Base-by-base conservation (phyloP, 441 rosid species). In the Erodium trifolium region DNA sequence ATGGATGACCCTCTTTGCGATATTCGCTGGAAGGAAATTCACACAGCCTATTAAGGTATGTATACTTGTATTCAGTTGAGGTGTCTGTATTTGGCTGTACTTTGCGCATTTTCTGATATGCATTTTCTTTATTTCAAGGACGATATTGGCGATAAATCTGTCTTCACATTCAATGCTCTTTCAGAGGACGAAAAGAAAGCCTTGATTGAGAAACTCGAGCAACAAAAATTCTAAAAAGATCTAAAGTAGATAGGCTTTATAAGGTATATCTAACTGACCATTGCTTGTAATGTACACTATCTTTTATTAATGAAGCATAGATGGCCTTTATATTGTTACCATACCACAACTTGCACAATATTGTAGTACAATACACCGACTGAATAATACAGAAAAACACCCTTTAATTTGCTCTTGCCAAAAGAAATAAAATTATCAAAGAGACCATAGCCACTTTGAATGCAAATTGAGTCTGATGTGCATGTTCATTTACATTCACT, bases 21-120 rank as follows among this genome's bases (percentile, higher is more conserved):
- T 93, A 77, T 93, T 93, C 80, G 92, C 98, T 2, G 98, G 93
- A 67, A 83, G 98, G 79, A 93, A 93, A 76, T 91, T 93, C 75
- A 88, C 97, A 65, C 97, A 91, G 80, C 95, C 95, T 39, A 79
- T 93, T 23, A 91, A 93, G 98, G 98, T 86, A 81, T 39, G 0
- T 11, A 43, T 72, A 31, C 41, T 37, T 10, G 43, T 53, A 16
- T 41, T 65, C 19, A 45, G 11, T 49, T 1, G 10, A 34, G 7
- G 18, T 37, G 8, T 4, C 41, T 37, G 41, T 37, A 37, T 37
- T 37, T 37, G 41, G 9, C 41, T 7, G 9, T 60, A 13, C 10
- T 5, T 14, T 23, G 35, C 45, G 19, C 27, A 37, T 11, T 71
- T 73, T 76, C 82, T 79, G 39, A 78, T 57, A 5, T 16, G 34